A percentile compares a stretch with the other conserved stretches of the same genome.
Evolutionary conservation across 2,329 filamentous ascomycete genomes (phyloP).

Genomic region (Gyromitra esculenta): DNA sequence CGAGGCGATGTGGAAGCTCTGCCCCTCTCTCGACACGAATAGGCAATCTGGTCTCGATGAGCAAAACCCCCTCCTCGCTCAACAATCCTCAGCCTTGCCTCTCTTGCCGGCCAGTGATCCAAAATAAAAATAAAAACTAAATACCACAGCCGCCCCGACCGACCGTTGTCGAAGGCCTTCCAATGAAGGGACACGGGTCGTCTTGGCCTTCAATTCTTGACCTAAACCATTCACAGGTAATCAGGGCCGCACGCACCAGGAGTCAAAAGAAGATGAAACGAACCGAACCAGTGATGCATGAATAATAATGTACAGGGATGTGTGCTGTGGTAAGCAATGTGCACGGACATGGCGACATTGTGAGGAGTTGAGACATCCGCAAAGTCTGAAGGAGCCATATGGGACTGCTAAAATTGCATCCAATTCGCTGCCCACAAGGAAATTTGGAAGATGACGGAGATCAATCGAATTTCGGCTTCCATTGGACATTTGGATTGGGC

Average conservation of each 20-base stretch:
- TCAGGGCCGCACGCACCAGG: slow-evolving; percentile 33
- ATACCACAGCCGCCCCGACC: background rate
- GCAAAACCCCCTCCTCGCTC: background rate
- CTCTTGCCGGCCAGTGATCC: background rate
- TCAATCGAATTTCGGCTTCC: slow-evolving; percentile 14
- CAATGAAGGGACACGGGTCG: slow-evolving; percentile 23
- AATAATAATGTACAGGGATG: slow-evolving; percentile 39
- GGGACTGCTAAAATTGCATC: background rate
- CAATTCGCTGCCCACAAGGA: slow-evolving; percentile 1
- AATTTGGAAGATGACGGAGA: slow-evolving; percentile 12
- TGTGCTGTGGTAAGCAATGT: slow-evolving; percentile 29
- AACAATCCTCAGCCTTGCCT: background rate
- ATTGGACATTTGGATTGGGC: background rate
- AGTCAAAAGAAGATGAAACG: slow-evolving; percentile 38
- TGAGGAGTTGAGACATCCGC: slow-evolving; percentile 36
- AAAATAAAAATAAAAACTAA: background rate
- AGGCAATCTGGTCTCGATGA: slow-evolving; percentile 5
- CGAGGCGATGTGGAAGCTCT: background rate
- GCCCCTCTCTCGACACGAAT: background rate
- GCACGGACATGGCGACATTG: slow-evolving; percentile 46
- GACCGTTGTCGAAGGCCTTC: background rate
- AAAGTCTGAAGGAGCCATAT: background rate
- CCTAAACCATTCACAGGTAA: slow-evolving; percentile 9
- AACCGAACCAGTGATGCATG: slow-evolving; percentile 38
- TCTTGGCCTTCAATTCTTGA: slow-evolving; percentile 24